Evolutionary conservation across 305 asterid species (phyloP).

Genomic region (Fraxinus sp.): DNA sequence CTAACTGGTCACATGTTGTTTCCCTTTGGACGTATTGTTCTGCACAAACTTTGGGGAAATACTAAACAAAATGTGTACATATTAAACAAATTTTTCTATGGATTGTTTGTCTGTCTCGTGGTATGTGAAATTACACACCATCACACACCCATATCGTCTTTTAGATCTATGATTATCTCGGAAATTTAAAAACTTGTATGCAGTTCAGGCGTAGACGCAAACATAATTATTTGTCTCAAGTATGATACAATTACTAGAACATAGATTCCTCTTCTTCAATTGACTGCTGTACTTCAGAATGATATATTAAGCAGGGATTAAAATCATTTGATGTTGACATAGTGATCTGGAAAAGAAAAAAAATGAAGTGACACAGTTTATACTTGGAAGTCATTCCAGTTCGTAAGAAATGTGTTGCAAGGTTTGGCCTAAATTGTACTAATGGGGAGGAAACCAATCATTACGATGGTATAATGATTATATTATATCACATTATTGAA

Average conservation of each 20-base stretch:
- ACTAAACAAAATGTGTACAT: background rate
- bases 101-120: background rate
- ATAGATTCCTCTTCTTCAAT: background rate
- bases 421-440: background rate
- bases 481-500: background rate
- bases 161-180: background rate
- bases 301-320: background rate
- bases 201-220: background rate
- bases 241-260: background rate
- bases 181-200: background rate
- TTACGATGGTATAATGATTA: background rate
- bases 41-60: background rate
- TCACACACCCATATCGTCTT: background rate
- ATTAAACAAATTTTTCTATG: background rate
- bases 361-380: background rate
- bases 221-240: background rate
- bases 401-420: background rate
- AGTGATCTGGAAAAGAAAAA: background rate
- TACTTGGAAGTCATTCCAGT: background rate
- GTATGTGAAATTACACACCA: background rate
- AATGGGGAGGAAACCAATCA: background rate
- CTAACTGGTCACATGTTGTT: background rate
- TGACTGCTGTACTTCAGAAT: slow-evolving; percentile 5
- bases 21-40: background rate
- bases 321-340: background rate